Evolutionary conservation across 352 stramenopile species (phyloP).

Genomic region (Phytophthora macrochlamydospora): DNA sequence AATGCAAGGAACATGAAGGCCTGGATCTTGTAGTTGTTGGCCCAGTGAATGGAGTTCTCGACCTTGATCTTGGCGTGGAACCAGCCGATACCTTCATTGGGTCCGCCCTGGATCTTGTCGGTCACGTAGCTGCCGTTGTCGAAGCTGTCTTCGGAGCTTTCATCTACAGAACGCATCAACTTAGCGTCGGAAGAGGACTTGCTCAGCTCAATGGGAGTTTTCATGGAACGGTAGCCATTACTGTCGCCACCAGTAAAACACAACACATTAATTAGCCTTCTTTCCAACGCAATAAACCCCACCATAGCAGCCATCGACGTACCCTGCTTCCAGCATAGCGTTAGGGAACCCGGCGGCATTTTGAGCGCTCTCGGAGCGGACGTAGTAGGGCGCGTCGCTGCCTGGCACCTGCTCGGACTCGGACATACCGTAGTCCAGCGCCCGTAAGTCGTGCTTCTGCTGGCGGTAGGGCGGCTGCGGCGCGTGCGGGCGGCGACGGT

Average conservation of each 20-base stretch:
- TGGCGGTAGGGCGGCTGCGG: slow-evolving; percentile 31
- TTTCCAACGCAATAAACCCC: background rate
- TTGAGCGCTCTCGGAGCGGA: slow-evolving; percentile 32
- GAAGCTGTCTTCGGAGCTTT: slow-evolving; percentile 79
- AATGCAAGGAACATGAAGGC: slow-evolving; percentile 78
- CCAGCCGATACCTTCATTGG: slow-evolving; percentile 75
- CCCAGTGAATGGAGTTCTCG: slow-evolving; percentile 84
- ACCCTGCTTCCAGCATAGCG: slow-evolving; percentile 38
- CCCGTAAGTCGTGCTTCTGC: slow-evolving; percentile 18
- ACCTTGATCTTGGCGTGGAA: slow-evolving; percentile 90
- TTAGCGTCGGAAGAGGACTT: slow-evolving; percentile 35
- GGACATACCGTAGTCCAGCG: slow-evolving; percentile 17
- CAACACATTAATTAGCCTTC: background rate
- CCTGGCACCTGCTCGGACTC: slow-evolving; percentile 19
- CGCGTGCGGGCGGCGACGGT: slow-evolving; percentile 19
- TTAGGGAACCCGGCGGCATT: slow-evolving; percentile 26
- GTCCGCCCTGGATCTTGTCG: slow-evolving; percentile 54
- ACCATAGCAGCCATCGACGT: background rate
- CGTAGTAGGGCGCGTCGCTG: slow-evolving; percentile 24
- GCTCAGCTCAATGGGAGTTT: slow-evolving; percentile 56
- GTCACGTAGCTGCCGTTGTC: slow-evolving; percentile 74
- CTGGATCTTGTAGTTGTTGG: slow-evolving; percentile 91
- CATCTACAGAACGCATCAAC: slow-evolving; percentile 55
- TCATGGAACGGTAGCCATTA: slow-evolving; percentile 58
- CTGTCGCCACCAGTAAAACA: slow-evolving; percentile 16